Evolutionary conservation across 495 filamentous ascomycete species (phyloP).

Genomic region (Thozetella sp.): DNA sequence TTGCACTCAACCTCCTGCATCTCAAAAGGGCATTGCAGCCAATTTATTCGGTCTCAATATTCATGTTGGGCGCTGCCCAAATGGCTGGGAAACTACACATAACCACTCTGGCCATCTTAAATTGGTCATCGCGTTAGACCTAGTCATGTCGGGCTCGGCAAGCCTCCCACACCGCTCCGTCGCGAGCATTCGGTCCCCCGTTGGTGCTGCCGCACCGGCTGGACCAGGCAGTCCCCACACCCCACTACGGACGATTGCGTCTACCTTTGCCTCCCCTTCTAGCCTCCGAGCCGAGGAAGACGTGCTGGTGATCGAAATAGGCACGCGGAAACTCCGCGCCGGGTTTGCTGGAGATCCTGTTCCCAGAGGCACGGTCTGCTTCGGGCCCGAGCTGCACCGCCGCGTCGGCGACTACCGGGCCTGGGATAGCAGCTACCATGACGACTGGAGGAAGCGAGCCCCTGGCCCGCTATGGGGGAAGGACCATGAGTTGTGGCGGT

Average conservation of each 20-base stretch:
- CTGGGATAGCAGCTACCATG: slow-evolving; percentile 60
- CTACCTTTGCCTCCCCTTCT: slow-evolving; percentile 72
- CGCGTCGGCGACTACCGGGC: slow-evolving; percentile 80
- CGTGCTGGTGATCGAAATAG: slow-evolving; percentile 79
- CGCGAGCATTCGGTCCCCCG: slow-evolving; percentile 48
- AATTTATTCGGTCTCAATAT: not conserved
- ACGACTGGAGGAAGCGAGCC: slow-evolving; percentile 42
- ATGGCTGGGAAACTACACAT: not conserved
- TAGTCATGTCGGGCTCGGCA: slow-evolving; percentile 24
- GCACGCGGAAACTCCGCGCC: slow-evolving; percentile 74
- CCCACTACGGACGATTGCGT: slow-evolving; percentile 57
- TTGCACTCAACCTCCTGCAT: not conserved
- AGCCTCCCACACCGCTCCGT: slow-evolving; percentile 49
- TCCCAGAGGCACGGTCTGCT: slow-evolving; percentile 72
- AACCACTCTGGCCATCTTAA: not conserved
- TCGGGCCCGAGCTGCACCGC: slow-evolving; percentile 71
- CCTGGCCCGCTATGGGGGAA: slow-evolving; percentile 62
- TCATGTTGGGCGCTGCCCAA: not conserved
- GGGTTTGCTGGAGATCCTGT: slow-evolving; percentile 82
- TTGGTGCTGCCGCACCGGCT: slow-evolving; percentile 9
- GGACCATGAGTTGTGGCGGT: slow-evolving; percentile 79
- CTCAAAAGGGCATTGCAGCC: not conserved
- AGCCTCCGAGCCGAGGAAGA: slow-evolving; percentile 84
- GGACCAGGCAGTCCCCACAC: slow-evolving; percentile 56
- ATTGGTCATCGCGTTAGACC: no score